Base-by-base conservation (phyloP, 2,329 filamentous ascomycete genomes). In the Sordariomycetes sp. region DNA sequence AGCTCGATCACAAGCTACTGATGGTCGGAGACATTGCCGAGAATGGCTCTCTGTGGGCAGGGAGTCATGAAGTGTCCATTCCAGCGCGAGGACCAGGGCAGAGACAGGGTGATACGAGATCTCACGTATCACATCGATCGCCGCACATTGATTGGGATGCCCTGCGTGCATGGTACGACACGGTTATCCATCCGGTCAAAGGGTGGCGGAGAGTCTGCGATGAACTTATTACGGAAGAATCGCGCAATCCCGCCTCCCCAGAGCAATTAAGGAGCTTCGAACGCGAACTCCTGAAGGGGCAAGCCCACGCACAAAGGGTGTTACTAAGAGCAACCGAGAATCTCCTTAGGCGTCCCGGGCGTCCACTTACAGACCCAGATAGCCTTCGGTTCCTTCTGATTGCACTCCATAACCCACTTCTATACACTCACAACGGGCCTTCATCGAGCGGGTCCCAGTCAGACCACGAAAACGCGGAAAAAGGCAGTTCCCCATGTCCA, bases 1-100 rank as follows among this genome's bases (percentile, higher is more conserved):
- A 88, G 54, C 70, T 90, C 22, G 89, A 94, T 66, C 81, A 86
- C 1, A 94, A 90, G 65, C 79, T 87, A 5, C 72, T 92, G 22
- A 73, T 90, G 7, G 68, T 91, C 2, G 88, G 87, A 2, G 82
- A 91, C 64, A 77, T 91, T 62, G 86, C 85, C 1, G 89, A 94
- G 66, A 94, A 94, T 65, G 88, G 87, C 2, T 81, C 80, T 8
- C 92, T 87, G 89, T 92, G 88, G 87, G 84, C 85, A 53, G 87
- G 85, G 1, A 77, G 77, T 54, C 74, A 79, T 64, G 67, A 75
- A 39, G 68, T 73, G 55, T 24, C 55, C 28, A 55, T 62, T 54
- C 53, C 60, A 5, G 64, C 59, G 28, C 55, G 60, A 35, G 55
- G 56, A 10, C 57, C 57, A 10, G 59, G 57, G 36, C 55, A 53